Evolutionary conservation across 164 flowering plant genomes (phyloP).

Genomic region (Vitis cinerea): DNA sequence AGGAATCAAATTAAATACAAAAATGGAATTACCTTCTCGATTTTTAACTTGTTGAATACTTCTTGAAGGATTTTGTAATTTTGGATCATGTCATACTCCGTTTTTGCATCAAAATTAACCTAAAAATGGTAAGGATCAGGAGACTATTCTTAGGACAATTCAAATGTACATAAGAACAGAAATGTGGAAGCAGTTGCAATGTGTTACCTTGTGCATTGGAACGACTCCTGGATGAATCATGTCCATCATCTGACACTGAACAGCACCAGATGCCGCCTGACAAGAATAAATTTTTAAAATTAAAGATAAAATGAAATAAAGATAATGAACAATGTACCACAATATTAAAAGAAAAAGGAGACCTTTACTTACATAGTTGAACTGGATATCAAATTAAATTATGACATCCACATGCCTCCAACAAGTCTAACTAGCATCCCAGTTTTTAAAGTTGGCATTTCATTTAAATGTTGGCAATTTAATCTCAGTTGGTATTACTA

Average conservation of each 20-base stretch:
- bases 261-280: constrained; percentile 94
- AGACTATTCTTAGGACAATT: background rate
- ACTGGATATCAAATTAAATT: too few relatives aligned
- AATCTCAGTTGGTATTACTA: too few relatives aligned
- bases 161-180: background rate
- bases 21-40: constrained; percentile 59
- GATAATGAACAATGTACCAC: too few relatives aligned
- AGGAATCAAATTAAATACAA: background rate
- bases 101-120: constrained; percentile 91
- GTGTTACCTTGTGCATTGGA: constrained; percentile 88
- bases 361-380: too few relatives aligned
- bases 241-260: constrained; percentile 94
- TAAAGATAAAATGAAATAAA: too few relatives aligned
- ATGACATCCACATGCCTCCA: too few relatives aligned
- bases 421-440: too few relatives aligned
- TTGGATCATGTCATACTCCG: constrained; percentile 94
- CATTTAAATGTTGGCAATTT: too few relatives aligned
- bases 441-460: too few relatives aligned
- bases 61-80: constrained; percentile 92
- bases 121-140: constrained; percentile 12
- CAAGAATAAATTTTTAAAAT: background rate
- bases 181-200: background rate
- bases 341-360: too few relatives aligned
- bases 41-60: constrained; percentile 77
- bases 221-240: constrained; percentile 85